Conservation (phyloP, 352 stramenopile species). For the Globisporangium heterothallicum region DNA sequence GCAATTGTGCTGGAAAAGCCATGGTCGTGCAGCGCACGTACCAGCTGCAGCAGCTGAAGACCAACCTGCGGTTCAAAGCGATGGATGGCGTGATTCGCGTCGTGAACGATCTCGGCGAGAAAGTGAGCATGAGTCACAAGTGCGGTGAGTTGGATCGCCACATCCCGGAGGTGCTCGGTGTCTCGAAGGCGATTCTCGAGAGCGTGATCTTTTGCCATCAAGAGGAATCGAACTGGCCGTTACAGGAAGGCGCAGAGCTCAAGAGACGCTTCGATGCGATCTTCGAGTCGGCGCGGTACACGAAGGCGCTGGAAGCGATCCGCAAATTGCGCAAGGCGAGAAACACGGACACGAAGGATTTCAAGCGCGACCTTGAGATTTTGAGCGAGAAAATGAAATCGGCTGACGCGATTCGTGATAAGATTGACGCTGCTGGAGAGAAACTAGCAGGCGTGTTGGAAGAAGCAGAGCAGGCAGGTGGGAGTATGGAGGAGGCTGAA, state of each 20-base stretch:
- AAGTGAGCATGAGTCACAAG: constrained; percentile 92
- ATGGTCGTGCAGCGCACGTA: constrained; percentile 94
- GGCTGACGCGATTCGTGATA: constrained; percentile 41
- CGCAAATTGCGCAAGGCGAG: constrained; percentile 91
- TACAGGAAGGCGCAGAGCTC: constrained; percentile 93
- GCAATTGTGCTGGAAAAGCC: constrained; percentile 79
- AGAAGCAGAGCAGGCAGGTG: constrained; percentile 26
- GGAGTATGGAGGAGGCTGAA: constrained; percentile 35
- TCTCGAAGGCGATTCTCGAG: constrained; percentile 97
- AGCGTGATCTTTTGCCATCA: constrained; percentile 99
- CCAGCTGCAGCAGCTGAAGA: constrained; percentile 93
- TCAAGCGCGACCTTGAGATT: constrained; percentile 91
- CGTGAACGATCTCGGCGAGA: constrained; percentile 87
- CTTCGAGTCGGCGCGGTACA: constrained; percentile 98
- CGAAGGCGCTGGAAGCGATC: constrained; percentile 97
- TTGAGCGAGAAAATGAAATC: constrained; percentile 83
- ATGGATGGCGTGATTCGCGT: constrained; percentile 94
- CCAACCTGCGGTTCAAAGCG: constrained; percentile 91
- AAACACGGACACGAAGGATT: constrained; percentile 82
- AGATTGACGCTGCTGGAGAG: constrained; percentile 41
- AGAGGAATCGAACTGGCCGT: constrained; percentile 96
- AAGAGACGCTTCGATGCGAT: constrained; percentile 99
- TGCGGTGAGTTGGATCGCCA: constrained; percentile 93
- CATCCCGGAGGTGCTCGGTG: constrained; percentile 93
- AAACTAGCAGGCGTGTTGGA: constrained; percentile 36